A percentile compares a stretch with the other conserved stretches of the same genome.
phyloP scores from a whole-genome alignment of 495 filamentous ascomycete species.

The Sphaerosporella brunnea region DNA sequence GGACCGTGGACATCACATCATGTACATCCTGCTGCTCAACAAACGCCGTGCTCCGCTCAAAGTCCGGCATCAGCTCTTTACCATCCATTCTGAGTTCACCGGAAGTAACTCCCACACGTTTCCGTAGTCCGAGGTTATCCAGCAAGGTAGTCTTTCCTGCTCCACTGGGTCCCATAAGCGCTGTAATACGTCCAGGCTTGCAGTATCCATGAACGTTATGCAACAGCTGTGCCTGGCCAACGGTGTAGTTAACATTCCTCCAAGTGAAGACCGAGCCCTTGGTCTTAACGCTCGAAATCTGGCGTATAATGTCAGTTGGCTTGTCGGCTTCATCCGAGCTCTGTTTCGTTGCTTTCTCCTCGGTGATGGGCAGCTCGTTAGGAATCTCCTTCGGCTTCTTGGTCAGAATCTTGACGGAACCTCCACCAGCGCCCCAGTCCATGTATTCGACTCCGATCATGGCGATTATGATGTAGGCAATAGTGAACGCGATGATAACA shows the following conservation, averaged over 20 bases:
- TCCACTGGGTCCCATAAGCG: slow-evolving; percentile 51
- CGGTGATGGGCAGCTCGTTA: slow-evolving; percentile 3
- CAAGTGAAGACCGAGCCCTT: slow-evolving; percentile 43
- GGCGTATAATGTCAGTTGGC: neutral
- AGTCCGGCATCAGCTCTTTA: slow-evolving; percentile 38
- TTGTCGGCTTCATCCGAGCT: neutral
- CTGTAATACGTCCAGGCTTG: slow-evolving; percentile 65
- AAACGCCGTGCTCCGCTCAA: slow-evolving; percentile 35
- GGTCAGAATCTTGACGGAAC: slow-evolving; percentile 24
- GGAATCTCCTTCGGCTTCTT: slow-evolving; percentile 11
- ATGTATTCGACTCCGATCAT: slow-evolving; percentile 48
- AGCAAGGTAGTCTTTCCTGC: slow-evolving; percentile 44
- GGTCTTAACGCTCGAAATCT: slow-evolving; percentile 9
- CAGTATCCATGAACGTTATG: slow-evolving; percentile 58
- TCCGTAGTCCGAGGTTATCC: slow-evolving; percentile 44
- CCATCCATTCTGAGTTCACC: slow-evolving; percentile 50
- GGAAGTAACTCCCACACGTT: slow-evolving; percentile 40
- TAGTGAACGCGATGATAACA: slow-evolving; percentile 50
- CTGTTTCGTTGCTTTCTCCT: neutral
- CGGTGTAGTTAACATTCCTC: slow-evolving; percentile 41
- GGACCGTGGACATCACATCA: slow-evolving; percentile 34
- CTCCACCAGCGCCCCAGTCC: slow-evolving; percentile 53
- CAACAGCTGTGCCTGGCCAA: slow-evolving; percentile 46
- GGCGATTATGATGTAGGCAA: slow-evolving; percentile 52
- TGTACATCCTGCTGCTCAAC: slow-evolving; percentile 32